Conservation (phyloP, 2,329 filamentous ascomycete genomes). For the Gyromitra esculenta region DNA sequence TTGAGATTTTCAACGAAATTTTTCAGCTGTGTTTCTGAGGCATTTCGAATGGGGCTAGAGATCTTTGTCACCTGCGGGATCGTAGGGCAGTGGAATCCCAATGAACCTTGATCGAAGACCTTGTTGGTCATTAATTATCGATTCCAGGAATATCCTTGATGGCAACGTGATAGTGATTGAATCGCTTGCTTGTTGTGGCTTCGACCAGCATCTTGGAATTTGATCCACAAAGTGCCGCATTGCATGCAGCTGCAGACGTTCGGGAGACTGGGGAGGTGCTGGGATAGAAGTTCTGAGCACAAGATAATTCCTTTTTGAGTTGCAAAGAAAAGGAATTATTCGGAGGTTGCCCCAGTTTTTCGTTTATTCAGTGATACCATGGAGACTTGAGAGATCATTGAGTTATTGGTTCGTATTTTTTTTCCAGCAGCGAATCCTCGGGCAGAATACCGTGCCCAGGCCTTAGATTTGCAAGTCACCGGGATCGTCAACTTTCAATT, state of each 20-base stretch:
- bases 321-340: constrained; percentile 41
- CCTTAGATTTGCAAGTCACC: constrained; percentile 5
- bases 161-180: constrained; percentile 36
- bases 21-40: constrained; percentile 31
- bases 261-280: constrained; percentile 40
- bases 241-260: constrained; percentile 46
- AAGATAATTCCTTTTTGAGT: constrained; percentile 43
- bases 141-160: constrained; percentile 46
- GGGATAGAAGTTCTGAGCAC: constrained; percentile 27
- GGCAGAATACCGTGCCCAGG: constrained; percentile 4
- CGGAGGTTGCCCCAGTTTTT: constrained; percentile 28
- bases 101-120: constrained; percentile 35
- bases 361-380: constrained; percentile 23
- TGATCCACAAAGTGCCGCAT: constrained; percentile 48
- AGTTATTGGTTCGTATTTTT: constrained; percentile 8
- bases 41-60: constrained; percentile 31
- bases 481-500: constrained; percentile 35
- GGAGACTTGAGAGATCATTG: constrained; percentile 18
- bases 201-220: constrained; percentile 41
- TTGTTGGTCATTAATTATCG: constrained; percentile 35
- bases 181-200: constrained; percentile 43
- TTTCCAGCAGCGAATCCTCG: constrained; percentile 7
- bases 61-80: constrained; percentile 29
- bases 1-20: not conserved
- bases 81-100: constrained; percentile 23